Evolutionary conservation across 2,329 filamentous ascomycete species (phyloP).

Genomic region (Colletotrichum sp.): DNA sequence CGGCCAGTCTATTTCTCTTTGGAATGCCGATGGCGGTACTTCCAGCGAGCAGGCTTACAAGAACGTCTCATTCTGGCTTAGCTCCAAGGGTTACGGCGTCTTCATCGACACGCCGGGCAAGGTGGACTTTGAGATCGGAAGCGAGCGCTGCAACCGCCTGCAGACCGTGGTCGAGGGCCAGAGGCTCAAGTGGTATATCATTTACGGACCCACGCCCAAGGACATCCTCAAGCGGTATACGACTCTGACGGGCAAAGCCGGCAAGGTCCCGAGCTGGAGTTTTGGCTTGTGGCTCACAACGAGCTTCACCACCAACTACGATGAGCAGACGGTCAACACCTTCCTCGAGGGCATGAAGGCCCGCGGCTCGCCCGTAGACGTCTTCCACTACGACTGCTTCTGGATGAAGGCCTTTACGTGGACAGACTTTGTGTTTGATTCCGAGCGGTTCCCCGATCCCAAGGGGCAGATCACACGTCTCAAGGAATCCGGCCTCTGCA

Average conservation of each 20-base stretch:
- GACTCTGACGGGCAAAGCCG: conserved; percentile 68
- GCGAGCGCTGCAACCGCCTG: conserved; percentile 72
- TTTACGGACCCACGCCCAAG: conserved; percentile 74
- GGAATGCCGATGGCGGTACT: conserved; percentile 69
- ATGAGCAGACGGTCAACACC: conserved; percentile 69
- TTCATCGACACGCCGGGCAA: conserved; percentile 75
- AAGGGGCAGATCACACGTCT: conserved; percentile 66
- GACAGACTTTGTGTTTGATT: conserved; percentile 77
- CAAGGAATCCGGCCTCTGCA: conserved; percentile 64
- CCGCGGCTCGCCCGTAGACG: conserved; percentile 68
- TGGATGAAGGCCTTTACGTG: conserved; percentile 79
- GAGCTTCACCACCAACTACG: conserved; percentile 76
- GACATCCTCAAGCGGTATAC: conserved; percentile 73
- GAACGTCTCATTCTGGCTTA: conserved; percentile 73
- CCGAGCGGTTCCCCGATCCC: conserved; percentile 72
- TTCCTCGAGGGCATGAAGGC: conserved; percentile 74
- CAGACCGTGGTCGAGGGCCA: conserved; percentile 74
- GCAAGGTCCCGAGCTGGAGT: conserved; percentile 73
- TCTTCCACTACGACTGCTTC: conserved; percentile 81
- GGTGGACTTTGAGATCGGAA: conserved; percentile 76
- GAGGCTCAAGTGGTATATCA: conserved; percentile 75
- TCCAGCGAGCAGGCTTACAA: conserved; percentile 75
- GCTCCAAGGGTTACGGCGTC: conserved; percentile 75
- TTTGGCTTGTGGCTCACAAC: conserved; percentile 80
- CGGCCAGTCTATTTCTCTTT: conserved; percentile 70